Evolutionary conservation across 225 moss, liverwort and hornwort species (phyloP).

Genomic region (Anthoceros angustus): DNA sequence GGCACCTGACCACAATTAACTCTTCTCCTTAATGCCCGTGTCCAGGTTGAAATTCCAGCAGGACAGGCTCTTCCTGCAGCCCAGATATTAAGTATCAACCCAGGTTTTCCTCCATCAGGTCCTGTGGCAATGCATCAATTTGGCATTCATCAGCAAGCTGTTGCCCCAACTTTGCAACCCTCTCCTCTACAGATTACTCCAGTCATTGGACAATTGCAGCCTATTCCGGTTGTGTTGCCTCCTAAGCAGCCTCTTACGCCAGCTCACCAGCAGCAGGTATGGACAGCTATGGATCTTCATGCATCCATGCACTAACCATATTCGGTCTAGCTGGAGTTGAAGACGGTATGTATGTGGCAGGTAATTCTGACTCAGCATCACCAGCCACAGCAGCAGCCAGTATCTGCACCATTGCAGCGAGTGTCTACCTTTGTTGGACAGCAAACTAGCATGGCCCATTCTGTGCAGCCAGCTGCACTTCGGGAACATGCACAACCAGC

Average conservation of each 20-base stretch:
- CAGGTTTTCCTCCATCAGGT: slow-evolving; percentile 41
- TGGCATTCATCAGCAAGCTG: slow-evolving; percentile 41
- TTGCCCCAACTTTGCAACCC: slow-evolving; percentile 38
- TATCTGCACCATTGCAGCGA: no score
- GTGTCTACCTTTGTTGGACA: no score
- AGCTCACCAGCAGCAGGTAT: slow-evolving; percentile 60
- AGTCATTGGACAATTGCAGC: slow-evolving; percentile 45
- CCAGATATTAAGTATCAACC: slow-evolving; percentile 33
- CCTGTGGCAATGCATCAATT: slow-evolving; percentile 54
- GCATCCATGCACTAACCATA: no score
- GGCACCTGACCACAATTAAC: no score
- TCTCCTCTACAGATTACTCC: slow-evolving; percentile 34
- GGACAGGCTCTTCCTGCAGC: slow-evolving; percentile 48
- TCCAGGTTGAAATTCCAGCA: slow-evolving; percentile 57
- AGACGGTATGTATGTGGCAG: no score
- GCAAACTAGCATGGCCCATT: no score
- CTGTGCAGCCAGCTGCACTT: no score
- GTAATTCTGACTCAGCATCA: no score
- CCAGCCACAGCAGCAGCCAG: no score
- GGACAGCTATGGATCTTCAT: no score
- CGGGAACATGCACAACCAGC: no score
- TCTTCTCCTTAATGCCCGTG: no score
- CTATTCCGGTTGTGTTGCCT: slow-evolving; percentile 42
- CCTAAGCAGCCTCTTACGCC: slow-evolving; percentile 41
- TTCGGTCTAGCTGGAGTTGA: neutral